Conservation (phyloP, 331 rosid genomes). For the Acacia concinna region DNA sequence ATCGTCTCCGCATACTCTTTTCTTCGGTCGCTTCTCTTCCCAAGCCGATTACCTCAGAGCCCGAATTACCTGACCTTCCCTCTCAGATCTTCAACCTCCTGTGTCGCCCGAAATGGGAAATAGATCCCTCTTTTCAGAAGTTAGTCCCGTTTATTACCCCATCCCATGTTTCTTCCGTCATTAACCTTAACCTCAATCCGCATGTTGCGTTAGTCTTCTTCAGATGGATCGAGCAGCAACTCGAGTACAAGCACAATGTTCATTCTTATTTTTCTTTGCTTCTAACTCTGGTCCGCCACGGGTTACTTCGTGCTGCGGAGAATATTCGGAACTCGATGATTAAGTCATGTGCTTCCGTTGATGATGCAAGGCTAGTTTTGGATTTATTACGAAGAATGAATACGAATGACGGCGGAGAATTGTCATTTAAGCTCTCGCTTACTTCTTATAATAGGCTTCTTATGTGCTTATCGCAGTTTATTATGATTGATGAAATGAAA, state of each 20-base stretch:
- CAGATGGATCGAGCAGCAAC: constrained; percentile 38
- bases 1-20: constrained; percentile 29
- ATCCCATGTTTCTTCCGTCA: constrained; percentile 46
- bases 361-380: constrained; percentile 44
- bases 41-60: background rate
- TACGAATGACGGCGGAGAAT: constrained; percentile 12
- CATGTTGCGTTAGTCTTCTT: constrained; percentile 41
- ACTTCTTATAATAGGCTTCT: constrained; percentile 64
- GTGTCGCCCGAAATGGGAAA: constrained; percentile 52
- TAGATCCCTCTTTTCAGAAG: constrained; percentile 39
- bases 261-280: constrained; percentile 47
- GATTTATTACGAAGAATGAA: constrained; percentile 45
- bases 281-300: constrained; percentile 46
- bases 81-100: constrained; percentile 49
- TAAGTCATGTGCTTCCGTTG: constrained; percentile 33
- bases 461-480: constrained; percentile 49
- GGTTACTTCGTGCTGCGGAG: constrained; percentile 48
- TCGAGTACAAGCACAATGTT: constrained; percentile 41
- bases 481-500: constrained; percentile 53
- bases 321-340: constrained; percentile 60
- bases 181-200: constrained; percentile 41
- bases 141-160: constrained; percentile 49
- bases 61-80: constrained; percentile 31
- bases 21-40: constrained; percentile 41
- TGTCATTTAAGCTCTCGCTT: constrained; percentile 49